phyloP scores from a whole-genome alignment of 2,329 filamentous ascomycete species.

The Cadophora malorum region DNA sequence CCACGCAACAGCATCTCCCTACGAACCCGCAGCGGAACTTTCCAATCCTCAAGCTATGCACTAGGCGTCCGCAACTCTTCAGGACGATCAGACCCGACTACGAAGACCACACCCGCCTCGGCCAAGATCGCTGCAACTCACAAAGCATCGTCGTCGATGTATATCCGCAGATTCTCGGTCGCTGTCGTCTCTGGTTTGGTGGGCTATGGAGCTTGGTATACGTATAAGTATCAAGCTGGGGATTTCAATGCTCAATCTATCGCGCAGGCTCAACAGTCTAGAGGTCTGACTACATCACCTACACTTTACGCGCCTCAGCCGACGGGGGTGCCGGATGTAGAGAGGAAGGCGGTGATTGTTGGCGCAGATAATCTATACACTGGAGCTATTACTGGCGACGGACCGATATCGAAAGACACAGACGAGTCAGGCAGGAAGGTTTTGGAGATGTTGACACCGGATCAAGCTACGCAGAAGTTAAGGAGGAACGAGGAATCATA shows the following conservation, averaged over 20 bases:
- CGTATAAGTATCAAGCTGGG: conserved; percentile 57
- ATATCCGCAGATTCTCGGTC: conserved; percentile 70
- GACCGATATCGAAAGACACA: conserved; percentile 85
- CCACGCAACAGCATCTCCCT: conserved; percentile 66
- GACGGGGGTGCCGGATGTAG: conserved; percentile 49
- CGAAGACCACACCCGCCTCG: conserved; percentile 24
- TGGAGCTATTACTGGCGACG: conserved; percentile 82
- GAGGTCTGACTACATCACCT: conserved; percentile 36
- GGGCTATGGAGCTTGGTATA: conserved; percentile 79
- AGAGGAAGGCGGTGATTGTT: conserved; percentile 79
- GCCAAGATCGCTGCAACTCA: conserved; percentile 24
- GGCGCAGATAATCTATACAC: conserved; percentile 91
- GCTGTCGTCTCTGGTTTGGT: conserved; percentile 72
- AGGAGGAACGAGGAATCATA: conserved; percentile 92
- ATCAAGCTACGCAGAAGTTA: conserved; percentile 90
- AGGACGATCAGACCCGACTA: conserved; percentile 44
- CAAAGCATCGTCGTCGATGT: conserved; percentile 65
- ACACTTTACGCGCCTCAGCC: conserved; percentile 34
- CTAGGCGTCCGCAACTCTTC: conserved; percentile 53
- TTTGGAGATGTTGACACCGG: conserved; percentile 94
- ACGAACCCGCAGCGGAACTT: conserved; percentile 52
- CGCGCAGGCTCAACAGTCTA: conserved; percentile 40
- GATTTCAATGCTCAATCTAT: conserved; percentile 18
- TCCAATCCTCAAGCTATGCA: conserved; percentile 50
- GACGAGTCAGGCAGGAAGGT: conserved; percentile 85